Evolutionary conservation across 163 green algal genomes (phyloP).

Genomic region (Chlorella variabilis): DNA sequence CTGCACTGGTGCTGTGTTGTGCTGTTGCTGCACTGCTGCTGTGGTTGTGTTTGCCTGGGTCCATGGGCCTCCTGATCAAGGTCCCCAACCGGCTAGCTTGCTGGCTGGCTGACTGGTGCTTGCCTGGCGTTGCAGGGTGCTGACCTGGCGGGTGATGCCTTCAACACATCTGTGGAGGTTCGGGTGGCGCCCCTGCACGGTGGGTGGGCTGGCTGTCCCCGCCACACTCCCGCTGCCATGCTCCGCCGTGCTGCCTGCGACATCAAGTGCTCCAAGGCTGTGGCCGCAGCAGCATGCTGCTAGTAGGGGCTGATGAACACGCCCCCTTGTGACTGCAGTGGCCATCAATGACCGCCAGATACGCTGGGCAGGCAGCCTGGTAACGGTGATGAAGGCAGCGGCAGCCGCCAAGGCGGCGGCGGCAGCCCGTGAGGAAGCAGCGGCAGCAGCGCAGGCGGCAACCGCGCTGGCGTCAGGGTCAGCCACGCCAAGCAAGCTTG

Average conservation of each 20-base stretch:
- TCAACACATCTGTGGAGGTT: constrained; percentile 32
- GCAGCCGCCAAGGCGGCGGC: constrained; percentile 5
- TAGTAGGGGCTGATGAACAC: too few species aligned
- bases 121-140: constrained; percentile 13
- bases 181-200: constrained; percentile 11
- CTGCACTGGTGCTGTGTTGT: background rate
- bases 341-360: constrained; percentile 34
- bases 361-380: constrained; percentile 20
- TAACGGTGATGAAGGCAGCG: constrained; percentile 4
- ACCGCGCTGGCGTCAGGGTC: background rate
- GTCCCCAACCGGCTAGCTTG: background rate
- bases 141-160: constrained; percentile 28
- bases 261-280: background rate
- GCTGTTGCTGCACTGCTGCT: too few species aligned
- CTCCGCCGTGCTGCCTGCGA: background rate
- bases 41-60: too few species aligned
- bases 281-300: background rate
- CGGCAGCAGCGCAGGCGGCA: background rate
- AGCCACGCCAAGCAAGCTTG: background rate
- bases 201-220: background rate
- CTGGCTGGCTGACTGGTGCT: background rate
- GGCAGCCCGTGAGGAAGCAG: too few species aligned
- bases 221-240: background rate
- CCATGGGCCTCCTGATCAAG: too few species aligned
- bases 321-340: constrained; percentile 15